Conservation (phyloP, 225 moss, liverwort and hornwort genomes). For the Pseudoscleropodium purum region DNA sequence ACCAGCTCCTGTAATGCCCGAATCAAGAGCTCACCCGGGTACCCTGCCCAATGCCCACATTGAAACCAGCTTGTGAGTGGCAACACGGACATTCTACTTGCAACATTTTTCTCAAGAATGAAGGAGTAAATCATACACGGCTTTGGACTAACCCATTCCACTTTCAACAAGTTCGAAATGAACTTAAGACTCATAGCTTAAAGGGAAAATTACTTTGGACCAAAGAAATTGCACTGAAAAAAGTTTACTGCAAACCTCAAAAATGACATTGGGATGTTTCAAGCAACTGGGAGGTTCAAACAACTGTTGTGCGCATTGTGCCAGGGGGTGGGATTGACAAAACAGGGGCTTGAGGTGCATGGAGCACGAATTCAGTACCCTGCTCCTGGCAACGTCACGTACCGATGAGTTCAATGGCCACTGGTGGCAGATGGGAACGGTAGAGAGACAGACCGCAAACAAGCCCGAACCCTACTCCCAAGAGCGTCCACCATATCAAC, state of each 20-base stretch:
- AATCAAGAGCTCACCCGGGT: conserved; percentile 85
- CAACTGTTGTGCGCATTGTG: too few species aligned
- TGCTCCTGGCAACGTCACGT: neutral
- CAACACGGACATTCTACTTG: neutral
- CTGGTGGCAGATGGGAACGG: conserved; percentile 17
- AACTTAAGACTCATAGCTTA: neutral
- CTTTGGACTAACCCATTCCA: neutral
- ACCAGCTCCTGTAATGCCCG: conserved; percentile 82
- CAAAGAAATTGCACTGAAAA: neutral
- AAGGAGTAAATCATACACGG: neutral
- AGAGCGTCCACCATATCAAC: conserved; percentile 56
- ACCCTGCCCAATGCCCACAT: conserved; percentile 31
- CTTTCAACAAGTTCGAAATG: neutral
- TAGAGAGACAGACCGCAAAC: conserved; percentile 39
- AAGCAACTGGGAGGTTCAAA: neutral
- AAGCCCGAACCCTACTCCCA: conserved; percentile 47
- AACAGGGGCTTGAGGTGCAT: neutral
- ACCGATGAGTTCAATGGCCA: conserved; percentile 45
- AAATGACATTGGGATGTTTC: neutral
- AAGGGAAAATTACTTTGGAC: neutral
- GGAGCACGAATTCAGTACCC: neutral
- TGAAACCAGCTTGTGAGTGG: neutral
- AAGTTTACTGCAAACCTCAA: neutral
- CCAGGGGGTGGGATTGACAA: neutral
- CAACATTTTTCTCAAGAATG: neutral